Evolutionary conservation across 2,329 filamentous ascomycete genomes (phyloP), one percentile per base, ranked within the genome.

Genomic region (Colletotrichum lentis): DNA sequence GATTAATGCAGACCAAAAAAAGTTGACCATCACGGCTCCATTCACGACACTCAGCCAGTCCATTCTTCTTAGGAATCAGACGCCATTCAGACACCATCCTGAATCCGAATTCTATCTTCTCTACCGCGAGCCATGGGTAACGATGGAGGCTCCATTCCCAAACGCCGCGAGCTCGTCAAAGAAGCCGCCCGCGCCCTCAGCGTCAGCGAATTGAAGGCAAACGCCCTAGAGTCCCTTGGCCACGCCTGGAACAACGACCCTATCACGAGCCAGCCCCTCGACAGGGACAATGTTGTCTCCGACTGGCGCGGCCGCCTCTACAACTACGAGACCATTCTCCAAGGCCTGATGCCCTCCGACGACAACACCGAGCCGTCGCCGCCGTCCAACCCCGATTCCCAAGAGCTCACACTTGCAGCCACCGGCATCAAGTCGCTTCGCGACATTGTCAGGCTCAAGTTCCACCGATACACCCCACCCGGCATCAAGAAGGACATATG

Each of bases 91-190:
- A 35, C 39, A 6, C 22, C 18, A 60, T n/a, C 18, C 18, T 14
- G n/a, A 16, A 24, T 14, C 22, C 37, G 27, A 5, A 52, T 46
- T 50, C 46, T 44, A 56, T 24, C 56, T 61, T 49, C 35, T 41
- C 41, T 14, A 53, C n/a, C 64, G 43, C 24, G n/a, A 71, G 76
- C 60, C 73, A 97, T 99, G 96, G 96, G 96, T 77, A 99, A 99
- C 82, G 96, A 99, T 78, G 96, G 96, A 73, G 96, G 96, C 77
- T 95, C 93, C 73, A 99, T 99, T 73, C 96, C 96, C 5, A 98
- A 91, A 71, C 92, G 96, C 39, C 91, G 94, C 76, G 96, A 99
- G 80, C 92, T 99, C 53, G 96, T 99, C 78, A 97, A 97, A 80
- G 91, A 95, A 79, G 93, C 94, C 35, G 93, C 94, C 49, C 91